Percentiles rank a stretch among this genome's conserved stretches.
Evolutionary conservation across 2,329 filamentous ascomycete genomes (phyloP).

Genomic region (Pseudogymnoascus destructans): DNA sequence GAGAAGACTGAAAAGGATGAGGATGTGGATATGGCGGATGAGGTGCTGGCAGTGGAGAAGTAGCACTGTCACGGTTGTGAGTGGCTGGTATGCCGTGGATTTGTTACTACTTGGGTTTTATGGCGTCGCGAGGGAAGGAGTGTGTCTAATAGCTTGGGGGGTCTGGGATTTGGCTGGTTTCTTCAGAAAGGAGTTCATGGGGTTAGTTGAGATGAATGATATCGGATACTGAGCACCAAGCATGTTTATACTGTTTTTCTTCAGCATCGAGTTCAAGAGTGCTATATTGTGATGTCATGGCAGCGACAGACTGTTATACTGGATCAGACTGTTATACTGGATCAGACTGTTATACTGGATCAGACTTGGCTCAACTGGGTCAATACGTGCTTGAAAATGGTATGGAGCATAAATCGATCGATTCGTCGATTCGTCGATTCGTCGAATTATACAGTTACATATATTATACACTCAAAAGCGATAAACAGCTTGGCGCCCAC

Average conservation of each 20-base stretch:
- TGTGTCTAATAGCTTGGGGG: conserved; percentile 5
- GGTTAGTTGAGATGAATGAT: not conserved
- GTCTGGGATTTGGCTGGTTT: not conserved
- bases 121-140: not conserved
- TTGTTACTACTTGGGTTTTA: conserved; percentile 1
- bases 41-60: not conserved
- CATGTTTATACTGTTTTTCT: not conserved
- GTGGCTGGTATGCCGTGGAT: conserved; percentile 1
- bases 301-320: not conserved
- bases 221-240: not conserved
- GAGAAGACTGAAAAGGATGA: not conserved
- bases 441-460: not conserved
- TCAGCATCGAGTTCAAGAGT: not conserved
- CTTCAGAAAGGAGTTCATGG: not conserved
- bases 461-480: not conserved
- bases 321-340: not conserved
- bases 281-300: not conserved
- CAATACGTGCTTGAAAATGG: not conserved
- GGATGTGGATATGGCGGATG: conserved; percentile 7
- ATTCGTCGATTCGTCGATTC: not conserved
- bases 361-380: not conserved
- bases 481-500: not conserved
- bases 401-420: not conserved
- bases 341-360: not conserved
- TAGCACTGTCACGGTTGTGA: not conserved